Evolutionary conservation across 148 eudicot genomes (phyloP), one percentile per base, ranked within the genome.

Genomic region (Beta vulgaris): DNA sequence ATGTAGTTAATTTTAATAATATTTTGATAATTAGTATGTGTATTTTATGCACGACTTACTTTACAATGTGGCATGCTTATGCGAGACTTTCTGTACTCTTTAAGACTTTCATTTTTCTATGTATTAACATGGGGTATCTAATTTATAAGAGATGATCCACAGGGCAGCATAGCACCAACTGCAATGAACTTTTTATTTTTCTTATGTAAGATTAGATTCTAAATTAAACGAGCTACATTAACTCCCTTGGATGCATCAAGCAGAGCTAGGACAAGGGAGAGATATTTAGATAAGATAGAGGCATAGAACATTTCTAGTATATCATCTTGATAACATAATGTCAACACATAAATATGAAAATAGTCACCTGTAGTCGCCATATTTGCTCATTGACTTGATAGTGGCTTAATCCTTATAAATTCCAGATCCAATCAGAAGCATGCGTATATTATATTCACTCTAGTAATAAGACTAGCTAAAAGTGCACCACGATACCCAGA

Each of bases 301-400:
- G 7, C 53, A 40, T 6, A 23, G 53, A 36, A 11, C 34, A 13
- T 67, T 42, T 68, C 55, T n/a, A 13, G 32, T 7, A 72, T 10
- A 18, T 18, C 55, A 6, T 51, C 23, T 5, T n/a, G n/a, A n/a
- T 19, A 51, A 19, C 23, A 19, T 51, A 51, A 51, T 51, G 55
- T 51, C 16, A 21, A 21, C 32, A 29, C 51, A 31, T 14, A n/a
- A 72, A 12, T 28, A 16, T 18, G 44, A 19, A 43, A 53, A 25
- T 42, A 39, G 6, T 80, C 60, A 90, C 95, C 95, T 88, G 78
- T 80, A n/a, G 72, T 88, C 90, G 31, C 96, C 92, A 77, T 67
- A 86, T 89, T 97, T 86, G 87, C 87, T 90, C 91, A 94, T 91
- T 36, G 97, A 91, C 78, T 86, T 88, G 84, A 94, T 89, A 68